These are phyloP conservation scores for Spergularia marina DNA, from an alignment of 148 eudicot species.

Conservation along the genomic window DNA sequence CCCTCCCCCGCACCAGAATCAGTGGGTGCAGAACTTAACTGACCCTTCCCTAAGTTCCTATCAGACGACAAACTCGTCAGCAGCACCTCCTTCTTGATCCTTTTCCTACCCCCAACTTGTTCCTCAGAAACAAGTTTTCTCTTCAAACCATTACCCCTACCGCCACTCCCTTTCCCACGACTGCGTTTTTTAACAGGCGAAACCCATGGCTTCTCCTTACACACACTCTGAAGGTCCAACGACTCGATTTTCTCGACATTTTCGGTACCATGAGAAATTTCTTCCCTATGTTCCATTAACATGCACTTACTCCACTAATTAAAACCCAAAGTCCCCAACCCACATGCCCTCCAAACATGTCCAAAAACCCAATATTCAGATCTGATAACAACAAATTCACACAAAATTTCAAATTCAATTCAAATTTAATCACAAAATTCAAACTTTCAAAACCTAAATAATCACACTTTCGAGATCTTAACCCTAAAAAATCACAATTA, in stretches of 20 bases:
- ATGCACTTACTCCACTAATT: conserved; percentile 44
- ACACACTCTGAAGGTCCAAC: conserved; percentile 53
- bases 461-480: conserved; percentile 15
- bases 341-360: conserved; percentile 42
- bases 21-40: conserved; percentile 18
- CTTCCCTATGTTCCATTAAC: conserved; percentile 76
- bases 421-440: conserved; percentile 15
- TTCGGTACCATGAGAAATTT: conserved; percentile 40
- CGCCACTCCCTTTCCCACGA: background rate
- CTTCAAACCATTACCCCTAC: conserved; percentile 27
- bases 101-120: conserved; percentile 37
- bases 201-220: conserved; percentile 35
- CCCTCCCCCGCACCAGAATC: conserved; percentile 24
- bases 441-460: background rate
- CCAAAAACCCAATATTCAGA: conserved; percentile 44
- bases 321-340: conserved; percentile 39
- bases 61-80: conserved; percentile 42
- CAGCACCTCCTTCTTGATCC: conserved; percentile 48
- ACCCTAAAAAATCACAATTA: conserved; percentile 1
- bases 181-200: conserved; percentile 27
- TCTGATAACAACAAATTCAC: conserved; percentile 46
- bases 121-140: conserved; percentile 40
- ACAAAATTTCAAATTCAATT: conserved; percentile 17
- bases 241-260: conserved; percentile 48
- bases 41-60: conserved; percentile 29